Evolutionary conservation across 345 rosid species (phyloP), one percentile per base, ranked within the genome.

Genomic region (Corchorus capsularis): DNA sequence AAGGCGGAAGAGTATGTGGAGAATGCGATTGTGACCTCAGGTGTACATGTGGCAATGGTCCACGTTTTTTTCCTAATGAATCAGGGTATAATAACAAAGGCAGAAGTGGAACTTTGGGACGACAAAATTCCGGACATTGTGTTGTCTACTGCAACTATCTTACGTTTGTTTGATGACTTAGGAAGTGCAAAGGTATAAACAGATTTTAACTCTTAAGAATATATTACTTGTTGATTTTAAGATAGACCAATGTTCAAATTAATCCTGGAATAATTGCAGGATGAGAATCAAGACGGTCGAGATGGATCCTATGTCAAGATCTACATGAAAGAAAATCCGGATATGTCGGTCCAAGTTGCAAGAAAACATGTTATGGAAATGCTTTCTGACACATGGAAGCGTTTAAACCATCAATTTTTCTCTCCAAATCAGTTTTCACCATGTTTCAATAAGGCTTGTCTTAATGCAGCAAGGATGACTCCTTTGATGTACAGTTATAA

Each of bases 251-350:
- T 27, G 27, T 27, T 27, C 27, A 27, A 27, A 27, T 27, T 27
- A 27, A 27, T 27, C 27, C 27, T 27, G 27, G 27, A 8, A 4
- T 41, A 41, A 41, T 46, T 14, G 55, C 78, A 41, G 45, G 27
- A 27, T 27, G 92, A 86, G 75, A 75, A 83, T 37, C 89, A 83
- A 49, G 82, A 83, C 39, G 92, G 88, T 3, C 20, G 73, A 22
- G 94, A 87, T 70, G 91, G 89, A 45, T 88, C 92, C 12, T 88
- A 78, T 19, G 9, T 90, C 63, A 86, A 88, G 41, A 88, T 84
- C 67, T 86, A 86, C 83, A 66, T 78, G 73, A 83, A 83, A 35
- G 86, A 89, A 56, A 27, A 80, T 27, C 45, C 52, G 66, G 85
- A 76, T 15, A 55, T 69, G 63, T 66, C 85, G 0, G 71, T 22